Evolutionary conservation across 441 rosid genomes (phyloP), one percentile per base, ranked within the genome.

Genomic region (Eruca vesicaria): DNA sequence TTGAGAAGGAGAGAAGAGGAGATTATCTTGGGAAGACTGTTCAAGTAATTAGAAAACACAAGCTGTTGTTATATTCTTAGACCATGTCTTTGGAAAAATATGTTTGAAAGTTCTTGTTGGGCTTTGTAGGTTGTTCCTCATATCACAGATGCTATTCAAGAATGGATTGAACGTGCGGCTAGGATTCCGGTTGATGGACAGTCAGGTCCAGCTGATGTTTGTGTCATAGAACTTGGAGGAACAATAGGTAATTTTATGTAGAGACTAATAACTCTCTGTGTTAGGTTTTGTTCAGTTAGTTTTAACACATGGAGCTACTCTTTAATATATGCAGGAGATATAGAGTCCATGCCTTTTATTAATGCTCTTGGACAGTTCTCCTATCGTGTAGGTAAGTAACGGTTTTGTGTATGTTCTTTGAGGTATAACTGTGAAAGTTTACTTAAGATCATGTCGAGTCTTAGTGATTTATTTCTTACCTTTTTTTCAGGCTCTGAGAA

Each of bases 171-270:
- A 66, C 82, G 92, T 3, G 97, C 88, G 2, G 97, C 97, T 18
- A 48, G 50, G 78, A 88, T 91, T 69, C 95, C 97, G 0, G 99
- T 95, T 1, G 98, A 95, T 68, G 97, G 93, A 66, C 66, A 79
- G 81, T 82, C 88, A 9, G 89, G 85, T 61, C 87, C 98, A 20
- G 91, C 98, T 41, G 99, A 95, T 87, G 96, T 95, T 78, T 93
- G 99, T 84, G 93, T 95, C 75, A 91, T 95, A 55, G 99, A 95
- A 77, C 87, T 95, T 80, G 99, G 99, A 80, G 99, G 99, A 79
- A 95, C 99, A 4, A 91, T 95, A 74, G 98, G 98, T 91, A 84
- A 0, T 20, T 52, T 19, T 56, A 3, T 52, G 18, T 6, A 35
- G 8, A 69, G 11, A 63, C 35, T 78, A 8, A 62, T 16, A 52